Percentiles rank a stretch among this genome's conserved stretches.
Conservation (phyloP, 1,284 basidiomycete genomes). For the Fomes fomentarius region DNA sequence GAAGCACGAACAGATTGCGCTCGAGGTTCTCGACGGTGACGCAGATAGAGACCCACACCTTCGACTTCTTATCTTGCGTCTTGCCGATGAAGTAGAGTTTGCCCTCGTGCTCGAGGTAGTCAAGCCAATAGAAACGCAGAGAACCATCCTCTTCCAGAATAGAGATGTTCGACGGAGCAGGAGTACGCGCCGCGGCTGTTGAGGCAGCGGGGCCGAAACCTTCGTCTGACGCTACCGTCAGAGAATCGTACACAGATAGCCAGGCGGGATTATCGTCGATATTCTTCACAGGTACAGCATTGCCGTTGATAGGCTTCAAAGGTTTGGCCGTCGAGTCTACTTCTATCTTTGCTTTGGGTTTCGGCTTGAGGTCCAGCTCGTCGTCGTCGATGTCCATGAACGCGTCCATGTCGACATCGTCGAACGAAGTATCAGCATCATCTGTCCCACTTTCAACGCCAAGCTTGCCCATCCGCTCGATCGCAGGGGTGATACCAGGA, state of each 20-base stretch:
- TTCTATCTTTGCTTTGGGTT: constrained; percentile 29
- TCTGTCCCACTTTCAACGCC: constrained; percentile 59
- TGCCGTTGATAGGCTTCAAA: constrained; percentile 25
- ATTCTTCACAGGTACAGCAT: constrained; percentile 30
- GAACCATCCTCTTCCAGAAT: constrained; percentile 81
- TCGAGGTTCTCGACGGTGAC: constrained; percentile 86
- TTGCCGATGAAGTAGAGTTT: constrained; percentile 88
- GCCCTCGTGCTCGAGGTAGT: constrained; percentile 84
- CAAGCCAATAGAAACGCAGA: constrained; percentile 93
- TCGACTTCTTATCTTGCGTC: constrained; percentile 74
- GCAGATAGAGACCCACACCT: constrained; percentile 84
- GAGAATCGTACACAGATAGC: constrained; percentile 77
- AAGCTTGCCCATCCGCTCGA: constrained; percentile 57
- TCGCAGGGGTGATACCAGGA: constrained; percentile 51
- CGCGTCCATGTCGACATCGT: constrained; percentile 62
- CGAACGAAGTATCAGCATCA: constrained; percentile 48
- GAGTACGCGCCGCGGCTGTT: constrained; percentile 38
- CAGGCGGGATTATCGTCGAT: constrained; percentile 65
- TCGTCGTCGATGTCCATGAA: constrained; percentile 49
- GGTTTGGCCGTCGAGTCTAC: constrained; percentile 32
- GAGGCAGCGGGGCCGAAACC: constrained; percentile 45
- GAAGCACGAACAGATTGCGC: constrained; percentile 94
- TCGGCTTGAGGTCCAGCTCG: constrained; percentile 33
- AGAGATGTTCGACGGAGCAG: constrained; percentile 49
- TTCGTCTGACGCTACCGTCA: constrained; percentile 60